Evolutionary conservation across 192 early-diverging fungal genomes (phyloP).

Genomic region (Allomyces javanicus): DNA sequence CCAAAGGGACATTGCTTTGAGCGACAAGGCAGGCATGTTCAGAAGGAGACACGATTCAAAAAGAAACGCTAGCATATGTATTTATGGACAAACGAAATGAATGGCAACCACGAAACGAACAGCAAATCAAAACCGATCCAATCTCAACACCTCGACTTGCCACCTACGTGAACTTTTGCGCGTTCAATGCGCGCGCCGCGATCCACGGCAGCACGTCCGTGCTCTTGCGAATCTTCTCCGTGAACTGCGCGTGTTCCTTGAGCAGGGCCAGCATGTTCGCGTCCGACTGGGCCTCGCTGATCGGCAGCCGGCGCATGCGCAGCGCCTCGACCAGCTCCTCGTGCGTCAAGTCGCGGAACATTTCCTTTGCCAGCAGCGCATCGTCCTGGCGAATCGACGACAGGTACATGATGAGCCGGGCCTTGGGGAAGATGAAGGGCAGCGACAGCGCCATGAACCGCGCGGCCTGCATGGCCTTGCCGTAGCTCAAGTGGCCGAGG

Average conservation of each 20-base stretch:
- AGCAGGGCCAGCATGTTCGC: background rate
- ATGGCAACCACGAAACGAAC: too few relatives aligned
- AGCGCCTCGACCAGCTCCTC: background rate
- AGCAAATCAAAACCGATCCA: too few relatives aligned
- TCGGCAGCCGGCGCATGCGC: background rate
- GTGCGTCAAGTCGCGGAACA: background rate
- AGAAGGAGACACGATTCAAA: too few relatives aligned
- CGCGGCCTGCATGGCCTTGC: background rate
- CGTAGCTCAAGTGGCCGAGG: background rate
- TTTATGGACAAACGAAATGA: too few relatives aligned
- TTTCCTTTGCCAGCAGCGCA: background rate
- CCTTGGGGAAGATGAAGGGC: background rate
- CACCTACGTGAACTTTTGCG: too few relatives aligned
- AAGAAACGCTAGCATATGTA: too few relatives aligned
- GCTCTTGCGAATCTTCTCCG: background rate
- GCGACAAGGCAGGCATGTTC: too few relatives aligned
- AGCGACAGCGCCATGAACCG: background rate
- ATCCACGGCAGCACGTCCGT: too few relatives aligned
- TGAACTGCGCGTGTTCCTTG: background rate
- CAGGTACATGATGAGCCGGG: background rate
- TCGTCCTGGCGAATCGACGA: background rate
- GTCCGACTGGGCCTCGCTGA: background rate
- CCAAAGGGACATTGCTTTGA: too few relatives aligned
- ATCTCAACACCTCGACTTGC: too few relatives aligned
- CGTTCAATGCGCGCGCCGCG: too few relatives aligned